These are phyloP conservation scores for Teratosphaeria nubilosa DNA, from an alignment of 2,329 filamentous ascomycete species.

Conservation along the genomic window DNA sequence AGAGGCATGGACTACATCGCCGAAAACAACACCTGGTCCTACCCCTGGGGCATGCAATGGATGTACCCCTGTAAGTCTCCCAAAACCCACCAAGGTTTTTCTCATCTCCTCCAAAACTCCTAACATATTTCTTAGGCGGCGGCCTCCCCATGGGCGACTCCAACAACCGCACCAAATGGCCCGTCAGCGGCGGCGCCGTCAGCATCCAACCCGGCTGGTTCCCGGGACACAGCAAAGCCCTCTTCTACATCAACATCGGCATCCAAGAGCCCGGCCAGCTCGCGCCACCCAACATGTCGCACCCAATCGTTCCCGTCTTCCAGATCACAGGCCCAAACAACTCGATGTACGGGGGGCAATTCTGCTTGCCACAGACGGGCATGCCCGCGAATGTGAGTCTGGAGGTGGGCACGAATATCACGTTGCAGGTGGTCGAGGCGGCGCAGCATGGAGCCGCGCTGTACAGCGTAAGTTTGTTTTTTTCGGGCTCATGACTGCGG, in stretches of 20 bases:
- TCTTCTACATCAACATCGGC: conserved; percentile 86
- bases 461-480: conserved; percentile 56
- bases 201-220: conserved; percentile 95
- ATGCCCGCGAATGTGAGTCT: conserved; percentile 59
- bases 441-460: conserved; percentile 75
- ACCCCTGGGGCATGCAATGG: conserved; percentile 90
- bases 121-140: conserved; percentile 51
- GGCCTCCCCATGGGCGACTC: conserved; percentile 56
- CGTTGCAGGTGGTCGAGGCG: conserved; percentile 76
- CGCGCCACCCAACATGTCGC: conserved; percentile 77
- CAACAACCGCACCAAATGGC: conserved; percentile 85
- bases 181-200: conserved; percentile 74
- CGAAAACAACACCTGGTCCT: conserved; percentile 39
- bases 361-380: conserved; percentile 84
- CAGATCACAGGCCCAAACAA: conserved; percentile 74
- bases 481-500: not conserved
- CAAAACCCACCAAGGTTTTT: conserved; percentile 2
- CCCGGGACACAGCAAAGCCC: conserved; percentile 69
- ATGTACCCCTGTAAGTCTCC: conserved; percentile 73
- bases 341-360: conserved; percentile 65
- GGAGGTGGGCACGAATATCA: conserved; percentile 75
- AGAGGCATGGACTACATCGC: conserved; percentile 36
- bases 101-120: not conserved
- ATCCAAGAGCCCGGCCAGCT: conserved; percentile 39
- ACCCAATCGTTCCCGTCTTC: conserved; percentile 69